Evolutionary conservation across 345 rosid genomes (phyloP).

Genomic region (Euphorbia tirucalli): DNA sequence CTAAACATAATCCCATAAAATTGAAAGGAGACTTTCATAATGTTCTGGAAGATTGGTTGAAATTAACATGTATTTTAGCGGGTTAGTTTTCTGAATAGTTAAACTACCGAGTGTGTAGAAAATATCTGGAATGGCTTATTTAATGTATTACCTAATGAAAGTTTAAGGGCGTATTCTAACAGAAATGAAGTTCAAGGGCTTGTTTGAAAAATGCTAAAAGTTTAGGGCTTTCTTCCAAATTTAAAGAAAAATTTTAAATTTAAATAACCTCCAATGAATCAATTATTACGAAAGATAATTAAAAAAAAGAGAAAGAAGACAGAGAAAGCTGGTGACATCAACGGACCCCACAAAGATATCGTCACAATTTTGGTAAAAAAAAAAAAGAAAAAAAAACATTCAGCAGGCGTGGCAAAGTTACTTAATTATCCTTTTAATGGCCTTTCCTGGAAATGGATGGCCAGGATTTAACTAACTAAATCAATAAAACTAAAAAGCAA

Average conservation of each 20-base stretch:
- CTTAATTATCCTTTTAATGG: not conserved
- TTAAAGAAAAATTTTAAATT: too few relatives aligned
- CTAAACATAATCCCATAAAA: too few relatives aligned
- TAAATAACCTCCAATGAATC: not conserved
- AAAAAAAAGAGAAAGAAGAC: not conserved
- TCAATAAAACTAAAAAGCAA: too few relatives aligned
- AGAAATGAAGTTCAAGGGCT: too few relatives aligned
- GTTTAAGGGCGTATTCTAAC: not conserved
- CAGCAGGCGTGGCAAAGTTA: not conserved
- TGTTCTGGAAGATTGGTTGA: too few relatives aligned
- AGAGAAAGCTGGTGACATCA: not conserved
- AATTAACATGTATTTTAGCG: too few relatives aligned
- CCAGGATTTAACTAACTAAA: not conserved
- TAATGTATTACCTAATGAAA: not conserved
- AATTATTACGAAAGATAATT: too few relatives aligned
- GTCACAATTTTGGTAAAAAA: not conserved
- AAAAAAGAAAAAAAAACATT: not conserved
- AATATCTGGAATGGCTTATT: too few relatives aligned
- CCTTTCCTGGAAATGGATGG: not conserved
- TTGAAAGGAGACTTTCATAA: too few relatives aligned
- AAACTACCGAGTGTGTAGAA: too few relatives aligned
- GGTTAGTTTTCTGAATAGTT: too few relatives aligned
- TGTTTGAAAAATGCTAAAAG: too few relatives aligned
- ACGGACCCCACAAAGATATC: not conserved
- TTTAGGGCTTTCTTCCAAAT: not conserved